Conservation (phyloP, 2,329 filamentous ascomycete genomes). For the Epicoccum sorghinum region DNA sequence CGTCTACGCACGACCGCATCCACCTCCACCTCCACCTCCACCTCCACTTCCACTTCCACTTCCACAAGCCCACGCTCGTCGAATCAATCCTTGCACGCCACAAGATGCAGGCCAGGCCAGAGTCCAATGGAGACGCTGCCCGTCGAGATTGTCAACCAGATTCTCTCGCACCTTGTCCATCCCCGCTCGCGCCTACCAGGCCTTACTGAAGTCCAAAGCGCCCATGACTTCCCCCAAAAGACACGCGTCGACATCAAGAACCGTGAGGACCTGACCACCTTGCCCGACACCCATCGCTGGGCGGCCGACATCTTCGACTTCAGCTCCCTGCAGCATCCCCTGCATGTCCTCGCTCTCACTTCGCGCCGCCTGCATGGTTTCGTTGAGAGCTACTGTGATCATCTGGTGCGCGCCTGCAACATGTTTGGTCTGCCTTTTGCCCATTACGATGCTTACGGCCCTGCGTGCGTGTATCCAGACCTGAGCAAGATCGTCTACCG, state of each 20-base stretch:
- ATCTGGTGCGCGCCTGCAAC: constrained; percentile 35
- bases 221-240: constrained; percentile 22
- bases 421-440: constrained; percentile 40
- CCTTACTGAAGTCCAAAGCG: constrained; percentile 36
- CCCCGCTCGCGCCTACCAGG: constrained; percentile 39
- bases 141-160: constrained; percentile 35
- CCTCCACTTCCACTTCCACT: too few species aligned
- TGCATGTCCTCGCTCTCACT: constrained; percentile 35
- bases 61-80: too few species aligned
- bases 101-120: background rate
- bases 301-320: constrained; percentile 38
- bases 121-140: constrained; percentile 35
- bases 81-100: too few species aligned
- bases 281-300: constrained; percentile 34
- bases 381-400: constrained; percentile 35
- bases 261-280: constrained; percentile 26
- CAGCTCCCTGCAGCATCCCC: constrained; percentile 30
- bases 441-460: constrained; percentile 26
- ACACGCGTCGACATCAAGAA: constrained; percentile 28
- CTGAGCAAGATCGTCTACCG: constrained; percentile 37
- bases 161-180: constrained; percentile 36
- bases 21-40: too few species aligned
- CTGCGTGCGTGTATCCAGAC: constrained; percentile 31
- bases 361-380: constrained; percentile 27
- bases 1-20: too few species aligned